Conservation (phyloP, 2,329 filamentous ascomycete species). For the Alternaria hordeiaustralica region DNA sequence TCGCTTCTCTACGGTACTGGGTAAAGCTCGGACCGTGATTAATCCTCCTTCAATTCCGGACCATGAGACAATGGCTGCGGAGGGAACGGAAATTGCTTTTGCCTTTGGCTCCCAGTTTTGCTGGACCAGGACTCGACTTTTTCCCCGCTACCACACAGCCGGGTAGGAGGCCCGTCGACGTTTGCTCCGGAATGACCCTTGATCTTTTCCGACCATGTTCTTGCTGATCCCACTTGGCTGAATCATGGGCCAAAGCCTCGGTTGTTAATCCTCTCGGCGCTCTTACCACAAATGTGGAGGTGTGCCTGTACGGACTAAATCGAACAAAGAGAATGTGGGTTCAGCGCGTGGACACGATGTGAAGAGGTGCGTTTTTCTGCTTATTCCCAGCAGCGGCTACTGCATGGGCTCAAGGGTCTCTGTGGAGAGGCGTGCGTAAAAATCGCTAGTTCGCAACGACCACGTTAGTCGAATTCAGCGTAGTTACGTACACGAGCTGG, state of each 20-base stretch:
- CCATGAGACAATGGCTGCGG: conserved; percentile 10
- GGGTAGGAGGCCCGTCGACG: conserved; percentile 31
- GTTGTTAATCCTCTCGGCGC: conserved; percentile 6
- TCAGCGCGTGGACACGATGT: neutral
- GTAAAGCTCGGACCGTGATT: neutral
- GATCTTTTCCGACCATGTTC: conserved; percentile 19
- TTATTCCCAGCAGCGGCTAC: conserved; percentile 8
- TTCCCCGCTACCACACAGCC: conserved; percentile 30
- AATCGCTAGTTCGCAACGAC: conserved; percentile 17
- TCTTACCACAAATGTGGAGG: conserved; percentile 5
- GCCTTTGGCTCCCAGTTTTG: neutral
- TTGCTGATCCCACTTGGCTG: conserved; percentile 16
- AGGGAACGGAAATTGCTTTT: conserved; percentile 16
- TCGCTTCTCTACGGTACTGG: neutral
- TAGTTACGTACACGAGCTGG: conserved; percentile 1
- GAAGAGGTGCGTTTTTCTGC: conserved; percentile 1
- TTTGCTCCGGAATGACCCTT: conserved; percentile 20
- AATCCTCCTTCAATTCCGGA: conserved; percentile 10
- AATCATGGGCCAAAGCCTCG: conserved; percentile 11
- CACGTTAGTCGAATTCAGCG: conserved; percentile 9
- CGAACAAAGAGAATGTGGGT: conserved; percentile 5
- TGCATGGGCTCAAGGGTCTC: conserved; percentile 9
- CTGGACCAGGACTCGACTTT: neutral
- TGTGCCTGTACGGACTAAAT: conserved; percentile 20
- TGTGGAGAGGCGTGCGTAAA: conserved; percentile 9